These are phyloP conservation scores for Mallotus japonicus DNA, from an alignment of 441 rosid species.

Conservation along the genomic window DNA sequence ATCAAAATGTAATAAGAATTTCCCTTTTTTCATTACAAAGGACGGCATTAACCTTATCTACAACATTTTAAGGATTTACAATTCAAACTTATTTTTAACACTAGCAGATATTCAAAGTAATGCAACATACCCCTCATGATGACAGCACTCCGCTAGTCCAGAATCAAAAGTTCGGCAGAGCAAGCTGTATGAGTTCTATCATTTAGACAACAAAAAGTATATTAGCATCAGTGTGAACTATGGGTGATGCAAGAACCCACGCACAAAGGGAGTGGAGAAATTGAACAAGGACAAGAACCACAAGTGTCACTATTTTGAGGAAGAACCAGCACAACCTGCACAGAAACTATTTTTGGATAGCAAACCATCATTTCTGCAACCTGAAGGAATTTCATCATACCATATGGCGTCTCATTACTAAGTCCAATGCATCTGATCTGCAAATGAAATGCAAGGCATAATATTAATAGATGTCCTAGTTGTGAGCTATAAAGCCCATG, in stretches of 20 bases:
- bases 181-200: slow-evolving; percentile 54
- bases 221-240: slow-evolving; percentile 23
- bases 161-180: slow-evolving; percentile 63
- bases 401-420: slow-evolving; percentile 66
- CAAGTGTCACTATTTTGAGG: slow-evolving; percentile 4
- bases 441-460: slow-evolving; percentile 18
- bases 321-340: slow-evolving; percentile 42
- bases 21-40: background rate
- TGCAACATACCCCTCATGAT: slow-evolving; percentile 49
- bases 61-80: background rate
- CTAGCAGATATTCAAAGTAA: background rate
- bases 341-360: slow-evolving; percentile 44
- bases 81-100: background rate
- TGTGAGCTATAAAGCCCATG: background rate
- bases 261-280: background rate
- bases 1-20: background rate
- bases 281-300: background rate
- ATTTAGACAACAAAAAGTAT: slow-evolving; percentile 14
- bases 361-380: slow-evolving; percentile 38
- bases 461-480: slow-evolving; percentile 4
- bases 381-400: slow-evolving; percentile 56
- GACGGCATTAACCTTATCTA: background rate
- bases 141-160: slow-evolving; percentile 68
- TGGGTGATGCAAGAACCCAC: background rate
- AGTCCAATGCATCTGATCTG: slow-evolving; percentile 62